phyloP scores from a whole-genome alignment of 2,329 filamentous ascomycete species.

The Colletotrichum chrysophilum region DNA sequence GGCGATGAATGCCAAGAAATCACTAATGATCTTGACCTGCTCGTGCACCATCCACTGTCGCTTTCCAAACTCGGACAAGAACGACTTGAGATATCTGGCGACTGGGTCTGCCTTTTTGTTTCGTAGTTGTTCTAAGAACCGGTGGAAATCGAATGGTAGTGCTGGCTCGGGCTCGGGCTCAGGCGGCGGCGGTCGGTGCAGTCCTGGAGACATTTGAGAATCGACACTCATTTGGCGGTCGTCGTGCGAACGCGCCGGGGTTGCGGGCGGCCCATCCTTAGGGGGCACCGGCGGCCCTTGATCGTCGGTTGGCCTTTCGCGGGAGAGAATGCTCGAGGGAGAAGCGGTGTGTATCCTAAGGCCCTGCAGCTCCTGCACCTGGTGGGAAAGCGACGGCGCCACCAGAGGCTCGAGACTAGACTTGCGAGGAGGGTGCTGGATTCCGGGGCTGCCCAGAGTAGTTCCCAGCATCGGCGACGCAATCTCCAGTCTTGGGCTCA shows the following conservation, averaged over 20 bases:
- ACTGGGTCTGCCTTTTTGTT: conserved; percentile 98
- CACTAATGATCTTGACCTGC: conserved; percentile 97
- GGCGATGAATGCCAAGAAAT: conserved; percentile 94
- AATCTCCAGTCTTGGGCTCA: conserved; percentile 86
- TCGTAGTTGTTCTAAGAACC: conserved; percentile 92
- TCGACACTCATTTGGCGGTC: conserved; percentile 37
- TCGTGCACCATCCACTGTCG: conserved; percentile 99
- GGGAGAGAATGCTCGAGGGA: conserved; percentile 39
- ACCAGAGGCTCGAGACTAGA: conserved; percentile 83
- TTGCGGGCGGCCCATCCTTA: conserved; percentile 58
- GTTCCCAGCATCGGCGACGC: conserved; percentile 80
- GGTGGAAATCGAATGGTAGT: conserved; percentile 94
- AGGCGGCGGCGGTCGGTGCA: conserved; percentile 70
- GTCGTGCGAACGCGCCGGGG: conserved; percentile 40
- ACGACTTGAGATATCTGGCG: conserved; percentile 93
- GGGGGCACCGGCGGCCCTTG: conserved; percentile 63
- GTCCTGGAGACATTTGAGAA: conserved; percentile 50
- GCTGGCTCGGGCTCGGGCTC: conserved; percentile 81
- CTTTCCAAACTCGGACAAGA: conserved; percentile 92
- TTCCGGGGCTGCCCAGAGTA: conserved; percentile 64
- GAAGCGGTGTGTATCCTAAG: conserved; percentile 42
- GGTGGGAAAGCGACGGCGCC: conserved; percentile 48
- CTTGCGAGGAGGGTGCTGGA: conserved; percentile 79
- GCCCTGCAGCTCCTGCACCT: conserved; percentile 53
- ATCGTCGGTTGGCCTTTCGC: conserved; percentile 47